Percentiles rank a stretch among this genome's conserved stretches.
phyloP scores from a whole-genome alignment of 1,139 yeast species.

The Geotrichum citri-aurantii region DNA sequence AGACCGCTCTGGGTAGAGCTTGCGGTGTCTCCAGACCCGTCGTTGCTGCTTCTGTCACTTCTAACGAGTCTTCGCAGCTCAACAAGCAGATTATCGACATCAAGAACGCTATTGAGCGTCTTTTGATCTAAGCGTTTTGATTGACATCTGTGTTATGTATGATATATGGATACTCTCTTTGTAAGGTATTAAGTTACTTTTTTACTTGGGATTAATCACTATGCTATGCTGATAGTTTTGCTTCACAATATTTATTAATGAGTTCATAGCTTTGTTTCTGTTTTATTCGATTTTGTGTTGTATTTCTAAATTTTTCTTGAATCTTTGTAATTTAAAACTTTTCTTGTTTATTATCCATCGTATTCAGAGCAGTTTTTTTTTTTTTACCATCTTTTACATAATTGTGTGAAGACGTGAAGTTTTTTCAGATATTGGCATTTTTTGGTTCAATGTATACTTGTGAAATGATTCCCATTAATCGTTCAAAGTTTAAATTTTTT shows the following conservation, averaged over 20 bases:
- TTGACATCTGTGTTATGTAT: background rate
- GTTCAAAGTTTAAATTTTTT: too few species aligned
- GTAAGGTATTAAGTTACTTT: background rate
- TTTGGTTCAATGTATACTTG: too few species aligned
- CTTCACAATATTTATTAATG: background rate
- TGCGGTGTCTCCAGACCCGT: constrained; percentile 99
- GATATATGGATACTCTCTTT: background rate
- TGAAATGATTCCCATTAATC: too few species aligned
- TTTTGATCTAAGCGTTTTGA: constrained; percentile 61
- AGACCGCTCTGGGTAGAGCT: constrained; percentile 98
- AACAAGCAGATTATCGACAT: constrained; percentile 95
- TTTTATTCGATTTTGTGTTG: background rate
- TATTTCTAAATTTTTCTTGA: background rate
- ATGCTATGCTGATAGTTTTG: background rate
- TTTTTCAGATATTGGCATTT: too few species aligned
- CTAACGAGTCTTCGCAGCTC: constrained; percentile 97
- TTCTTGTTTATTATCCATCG: background rate
- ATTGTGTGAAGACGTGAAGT: too few species aligned
- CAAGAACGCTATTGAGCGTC: constrained; percentile 98
- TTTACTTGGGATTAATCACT: background rate
- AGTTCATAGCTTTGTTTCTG: background rate
- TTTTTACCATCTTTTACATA: too few species aligned
- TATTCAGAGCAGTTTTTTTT: too few species aligned
- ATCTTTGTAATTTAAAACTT: background rate
- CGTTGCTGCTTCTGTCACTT: constrained; percentile 96